Conservation (phyloP, 768 basidiomycete species). For the Agaricus sinodeliciosus region DNA sequence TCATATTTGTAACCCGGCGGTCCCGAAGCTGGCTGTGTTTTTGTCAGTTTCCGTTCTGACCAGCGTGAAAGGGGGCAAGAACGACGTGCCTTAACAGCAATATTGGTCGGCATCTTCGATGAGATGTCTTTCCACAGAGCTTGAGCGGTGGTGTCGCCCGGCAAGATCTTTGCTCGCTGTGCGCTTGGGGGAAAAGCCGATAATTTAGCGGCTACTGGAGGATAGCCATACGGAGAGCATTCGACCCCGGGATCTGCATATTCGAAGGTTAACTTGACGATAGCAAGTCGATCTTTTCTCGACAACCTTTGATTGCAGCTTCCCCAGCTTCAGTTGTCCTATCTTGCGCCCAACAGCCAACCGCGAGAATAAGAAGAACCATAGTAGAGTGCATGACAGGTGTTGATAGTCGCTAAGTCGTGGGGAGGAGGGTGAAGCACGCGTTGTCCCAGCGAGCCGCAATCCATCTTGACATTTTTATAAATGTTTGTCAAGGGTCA, state of each 20-base stretch:
- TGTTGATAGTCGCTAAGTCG: not conserved
- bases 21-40: conserved; percentile 17
- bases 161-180: conserved; percentile 35
- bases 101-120: conserved; percentile 19
- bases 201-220: conserved; percentile 24
- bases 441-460: not conserved
- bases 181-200: conserved; percentile 38
- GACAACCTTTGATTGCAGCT: conserved; percentile 27
- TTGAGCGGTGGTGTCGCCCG: conserved; percentile 34
- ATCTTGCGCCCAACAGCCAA: conserved; percentile 17
- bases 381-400: not conserved
- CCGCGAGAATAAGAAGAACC: not conserved
- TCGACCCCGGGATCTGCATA: conserved; percentile 18
- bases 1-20: conserved; percentile 23
- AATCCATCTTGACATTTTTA: not conserved
- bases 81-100: conserved; percentile 15
- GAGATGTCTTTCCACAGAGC: conserved; percentile 37
- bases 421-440: not conserved
- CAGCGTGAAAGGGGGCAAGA: not conserved
- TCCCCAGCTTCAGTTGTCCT: conserved; percentile 29
- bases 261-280: not conserved
- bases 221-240: conserved; percentile 38
- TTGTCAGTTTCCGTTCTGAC: conserved; percentile 7
- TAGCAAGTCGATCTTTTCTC: not conserved
- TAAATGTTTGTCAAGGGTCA: too few relatives aligned